Percentiles rank a stretch among this genome's conserved stretches.
phyloP scores from a whole-genome alignment of 1,139 yeast species.

The Sugiyamaella neomexicana region DNA sequence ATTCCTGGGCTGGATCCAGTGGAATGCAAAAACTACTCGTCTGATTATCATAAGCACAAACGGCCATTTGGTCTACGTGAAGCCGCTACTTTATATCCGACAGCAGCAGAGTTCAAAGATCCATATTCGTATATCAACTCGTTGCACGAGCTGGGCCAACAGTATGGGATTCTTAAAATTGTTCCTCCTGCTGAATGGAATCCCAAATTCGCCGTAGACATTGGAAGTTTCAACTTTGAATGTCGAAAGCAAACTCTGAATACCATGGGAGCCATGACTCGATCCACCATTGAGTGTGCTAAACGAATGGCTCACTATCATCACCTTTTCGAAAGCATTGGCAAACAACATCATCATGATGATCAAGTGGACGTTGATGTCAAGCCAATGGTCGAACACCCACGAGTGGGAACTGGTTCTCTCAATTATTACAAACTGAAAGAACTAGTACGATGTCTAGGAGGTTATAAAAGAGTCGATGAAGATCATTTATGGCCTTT shows the following conservation, averaged over 20 bases:
- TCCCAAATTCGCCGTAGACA: slow-evolving; percentile 47
- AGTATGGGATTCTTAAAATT: slow-evolving; percentile 73
- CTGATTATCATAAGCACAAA: slow-evolving; percentile 26
- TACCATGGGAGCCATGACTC: slow-evolving; percentile 45
- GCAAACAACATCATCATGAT: neutral
- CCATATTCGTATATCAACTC: slow-evolving; percentile 51
- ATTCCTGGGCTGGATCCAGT: slow-evolving; percentile 26
- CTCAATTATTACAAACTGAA: slow-evolving; percentile 38
- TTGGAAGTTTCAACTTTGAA: slow-evolving; percentile 52
- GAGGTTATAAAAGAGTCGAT: slow-evolving; percentile 35
- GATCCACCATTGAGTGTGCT: slow-evolving; percentile 41
- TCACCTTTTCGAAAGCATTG: slow-evolving; percentile 24
- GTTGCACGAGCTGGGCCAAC: slow-evolving; percentile 48
- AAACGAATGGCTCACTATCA: slow-evolving; percentile 41
- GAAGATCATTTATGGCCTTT: slow-evolving; percentile 33
- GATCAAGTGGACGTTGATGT: no score
- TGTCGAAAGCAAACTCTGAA: slow-evolving; percentile 55
- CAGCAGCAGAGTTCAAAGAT: slow-evolving; percentile 50
- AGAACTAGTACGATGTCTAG: slow-evolving; percentile 32
- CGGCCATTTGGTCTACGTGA: slow-evolving; percentile 39
- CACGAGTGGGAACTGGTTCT: slow-evolving; percentile 33
- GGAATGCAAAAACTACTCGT: slow-evolving; percentile 24
- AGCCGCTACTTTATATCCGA: slow-evolving; percentile 53
- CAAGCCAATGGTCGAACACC: slow-evolving; percentile 31
- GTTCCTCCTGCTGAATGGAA: slow-evolving; percentile 52